Evolutionary conservation across 768 basidiomycete genomes (phyloP).

Genomic region (Mycena rosella): DNA sequence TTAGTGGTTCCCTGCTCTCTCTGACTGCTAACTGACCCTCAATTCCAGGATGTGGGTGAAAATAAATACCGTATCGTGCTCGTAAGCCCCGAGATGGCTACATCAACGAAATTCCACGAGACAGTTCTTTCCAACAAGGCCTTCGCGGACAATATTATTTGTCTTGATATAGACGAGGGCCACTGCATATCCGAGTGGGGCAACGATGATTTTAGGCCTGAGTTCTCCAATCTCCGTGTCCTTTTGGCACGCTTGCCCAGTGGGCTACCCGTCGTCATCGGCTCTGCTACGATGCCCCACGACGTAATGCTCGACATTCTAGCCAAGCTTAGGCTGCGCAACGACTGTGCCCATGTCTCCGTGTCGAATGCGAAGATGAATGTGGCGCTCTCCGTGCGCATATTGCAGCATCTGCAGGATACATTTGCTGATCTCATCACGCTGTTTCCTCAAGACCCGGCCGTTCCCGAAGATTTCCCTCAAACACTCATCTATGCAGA

Average conservation of each 20-base stretch:
- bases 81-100: constrained; percentile 31
- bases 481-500: constrained; percentile 19
- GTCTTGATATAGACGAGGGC: constrained; percentile 33
- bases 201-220: constrained; percentile 16
- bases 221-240: constrained; percentile 9
- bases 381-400: constrained; percentile 25
- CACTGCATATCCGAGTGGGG: constrained; percentile 41
- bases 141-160: constrained; percentile 16
- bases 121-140: constrained; percentile 2
- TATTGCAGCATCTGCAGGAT: constrained; percentile 19
- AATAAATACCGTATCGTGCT: constrained; percentile 31
- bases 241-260: constrained; percentile 15
- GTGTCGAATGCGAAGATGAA: constrained; percentile 27
- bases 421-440: constrained; percentile 20
- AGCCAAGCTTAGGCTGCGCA: constrained; percentile 2
- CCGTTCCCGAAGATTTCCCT: constrained; percentile 2
- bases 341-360: not conserved
- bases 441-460: not conserved
- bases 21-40: not conserved
- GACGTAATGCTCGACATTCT: constrained; percentile 16
- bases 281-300: constrained; percentile 17
- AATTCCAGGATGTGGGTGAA: not conserved
- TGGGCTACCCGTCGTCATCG: constrained; percentile 4
- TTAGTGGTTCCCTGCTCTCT: not conserved
- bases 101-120: not conserved